These are phyloP conservation scores for Starmera quercuum DNA, from an alignment of 805 yeast genomes.

Conservation along the genomic window DNA sequence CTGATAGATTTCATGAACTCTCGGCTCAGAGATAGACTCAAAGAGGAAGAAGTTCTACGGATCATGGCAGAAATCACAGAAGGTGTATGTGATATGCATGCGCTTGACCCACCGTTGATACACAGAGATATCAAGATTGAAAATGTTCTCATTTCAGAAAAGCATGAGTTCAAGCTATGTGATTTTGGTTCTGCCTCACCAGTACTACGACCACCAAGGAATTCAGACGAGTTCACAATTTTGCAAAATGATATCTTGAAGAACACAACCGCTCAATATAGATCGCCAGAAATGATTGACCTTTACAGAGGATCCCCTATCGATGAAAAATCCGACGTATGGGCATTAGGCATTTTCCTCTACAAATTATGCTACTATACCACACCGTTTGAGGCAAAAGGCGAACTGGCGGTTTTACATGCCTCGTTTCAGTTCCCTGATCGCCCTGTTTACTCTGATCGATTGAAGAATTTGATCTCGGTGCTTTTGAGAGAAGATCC, in stretches of 20 bases:
- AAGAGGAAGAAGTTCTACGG: slow-evolving; percentile 58
- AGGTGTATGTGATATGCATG: slow-evolving; percentile 76
- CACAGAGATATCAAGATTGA: slow-evolving; percentile 83
- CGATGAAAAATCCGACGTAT: slow-evolving; percentile 76
- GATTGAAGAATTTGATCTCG: slow-evolving; percentile 56
- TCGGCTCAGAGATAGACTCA: slow-evolving; percentile 54
- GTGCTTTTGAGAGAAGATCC: slow-evolving; percentile 62
- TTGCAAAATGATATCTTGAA: slow-evolving; percentile 65
- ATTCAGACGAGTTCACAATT: slow-evolving; percentile 48
- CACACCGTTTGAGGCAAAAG: slow-evolving; percentile 69
- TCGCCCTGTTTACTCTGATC: slow-evolving; percentile 49
- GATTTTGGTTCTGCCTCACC: slow-evolving; percentile 80
- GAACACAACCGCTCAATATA: slow-evolving; percentile 79
- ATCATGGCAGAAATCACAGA: slow-evolving; percentile 65
- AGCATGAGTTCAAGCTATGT: slow-evolving; percentile 59
- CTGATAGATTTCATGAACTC: slow-evolving; percentile 76
- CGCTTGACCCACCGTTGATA: slow-evolving; percentile 58
- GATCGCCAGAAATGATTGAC: slow-evolving; percentile 83
- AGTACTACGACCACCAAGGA: slow-evolving; percentile 53
- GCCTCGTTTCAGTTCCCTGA: slow-evolving; percentile 47
- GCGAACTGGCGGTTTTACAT: slow-evolving; percentile 56
- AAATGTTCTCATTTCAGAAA: slow-evolving; percentile 58
- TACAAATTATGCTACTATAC: slow-evolving; percentile 76
- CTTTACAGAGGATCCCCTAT: slow-evolving; percentile 59
- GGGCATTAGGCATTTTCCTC: slow-evolving; percentile 78